phyloP scores from a whole-genome alignment of 2,329 filamentous ascomycete species.

The Fusarium ramigenum region DNA sequence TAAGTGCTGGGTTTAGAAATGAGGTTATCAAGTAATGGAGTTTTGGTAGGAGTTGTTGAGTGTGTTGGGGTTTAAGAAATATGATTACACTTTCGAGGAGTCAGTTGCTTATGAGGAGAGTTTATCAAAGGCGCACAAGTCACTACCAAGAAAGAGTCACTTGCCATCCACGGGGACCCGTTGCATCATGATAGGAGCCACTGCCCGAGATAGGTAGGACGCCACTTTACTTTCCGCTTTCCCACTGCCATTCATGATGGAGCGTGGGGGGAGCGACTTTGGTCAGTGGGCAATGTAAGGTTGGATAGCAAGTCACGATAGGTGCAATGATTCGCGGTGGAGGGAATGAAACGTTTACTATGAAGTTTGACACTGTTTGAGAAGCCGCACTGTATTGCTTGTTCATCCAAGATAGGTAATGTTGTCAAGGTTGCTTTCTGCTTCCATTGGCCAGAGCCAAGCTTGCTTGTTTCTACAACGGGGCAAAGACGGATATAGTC shows the following conservation, averaged over 20 bases:
- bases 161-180: slow-evolving; percentile 13
- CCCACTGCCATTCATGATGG: slow-evolving; percentile 15
- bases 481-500: slow-evolving; percentile 7
- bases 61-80: neutral
- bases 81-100: slow-evolving; percentile 11
- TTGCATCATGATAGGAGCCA: slow-evolving; percentile 27
- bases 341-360: slow-evolving; percentile 37
- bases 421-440: slow-evolving; percentile 10
- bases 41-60: neutral
- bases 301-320: slow-evolving; percentile 15
- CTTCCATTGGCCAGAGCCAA: slow-evolving; percentile 4
- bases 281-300: slow-evolving; percentile 21
- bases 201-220: neutral
- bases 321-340: neutral
- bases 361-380: slow-evolving; percentile 15
- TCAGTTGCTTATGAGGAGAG: slow-evolving; percentile 26
- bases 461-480: neutral
- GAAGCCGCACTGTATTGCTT: slow-evolving; percentile 34
- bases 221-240: slow-evolving; percentile 10
- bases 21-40: neutral
- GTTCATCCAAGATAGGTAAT: slow-evolving; percentile 4
- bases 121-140: neutral
- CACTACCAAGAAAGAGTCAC: slow-evolving; percentile 12
- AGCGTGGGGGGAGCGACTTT: slow-evolving; percentile 21
- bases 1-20: slow-evolving; percentile 4